Base-by-base conservation (phyloP, 2,329 filamentous ascomycete species). In the Penicillium nordicum region DNA sequence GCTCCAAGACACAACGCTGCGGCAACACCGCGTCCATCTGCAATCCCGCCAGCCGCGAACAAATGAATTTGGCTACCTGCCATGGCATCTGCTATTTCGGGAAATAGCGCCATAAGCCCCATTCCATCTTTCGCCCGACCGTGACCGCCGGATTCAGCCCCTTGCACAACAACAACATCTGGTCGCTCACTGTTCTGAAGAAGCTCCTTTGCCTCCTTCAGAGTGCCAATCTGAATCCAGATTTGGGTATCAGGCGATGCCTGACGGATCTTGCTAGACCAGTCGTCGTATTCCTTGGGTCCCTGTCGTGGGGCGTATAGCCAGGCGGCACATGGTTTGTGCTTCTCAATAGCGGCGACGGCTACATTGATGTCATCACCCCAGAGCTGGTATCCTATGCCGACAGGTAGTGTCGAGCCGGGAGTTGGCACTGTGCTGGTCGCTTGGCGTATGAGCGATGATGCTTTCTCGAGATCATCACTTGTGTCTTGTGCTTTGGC, bases 211-310 rank as follows among this genome's bases (percentile, higher is more conserved):
- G 79, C 81, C 55, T 83, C 81, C 5, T 64, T 57, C 1, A 84
- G 54, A 0, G 79, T 82, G 5, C 82, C 82, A 7, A 84, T 74
- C 57, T 85, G 82, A 10, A 83, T 71, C 82, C 81, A 84, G 29
- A 84, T 74, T 58, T 81, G 74, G 0, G 79, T 82, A 0, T 67
- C 48, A 0, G 74, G 73, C 3, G 70, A 77, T 0, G 66, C 74
- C 2, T 67, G 57, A 1, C 81, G 76, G 37, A 84, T 72, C 27
- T 65, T 63, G 8, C 64, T 61, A 0, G 79, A 75, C 82, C 82
- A 84, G 10, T 68, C 53, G 18, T 72, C 68, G n/a, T 74, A 65
- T 25, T 78, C 76, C n/a, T 64, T 55, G 8, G 66, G 61, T 4
- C 62, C 63, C 1, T 68, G 38, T 5, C 63, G 58, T 0, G 76